A percentile compares a stretch with the other conserved stretches of the same genome.
These are phyloP conservation scores for Fonsecaea pugnacius DNA, from an alignment of 2,329 filamentous ascomycete species.

Conservation along the genomic window DNA sequence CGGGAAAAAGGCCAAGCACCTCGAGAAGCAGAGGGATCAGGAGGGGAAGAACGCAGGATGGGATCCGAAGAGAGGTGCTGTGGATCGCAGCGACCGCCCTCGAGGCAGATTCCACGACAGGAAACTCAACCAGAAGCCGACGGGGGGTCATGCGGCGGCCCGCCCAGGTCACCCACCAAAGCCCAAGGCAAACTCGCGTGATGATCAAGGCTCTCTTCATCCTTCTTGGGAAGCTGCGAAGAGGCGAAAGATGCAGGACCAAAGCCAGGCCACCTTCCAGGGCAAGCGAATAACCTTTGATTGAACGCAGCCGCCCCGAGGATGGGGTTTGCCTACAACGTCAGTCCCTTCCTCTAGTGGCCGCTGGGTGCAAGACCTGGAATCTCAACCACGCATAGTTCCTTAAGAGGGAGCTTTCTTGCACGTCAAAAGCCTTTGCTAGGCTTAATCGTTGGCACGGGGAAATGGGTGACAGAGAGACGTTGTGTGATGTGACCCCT, in stretches of 20 bases:
- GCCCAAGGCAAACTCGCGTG: slow-evolving; percentile 21
- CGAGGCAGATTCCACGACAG: slow-evolving; percentile 20
- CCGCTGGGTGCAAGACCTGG: neutral
- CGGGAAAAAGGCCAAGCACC: slow-evolving; percentile 62
- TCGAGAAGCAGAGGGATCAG: slow-evolving; percentile 50
- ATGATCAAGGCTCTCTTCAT: slow-evolving; percentile 61
- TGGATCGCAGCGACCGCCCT: slow-evolving; percentile 27
- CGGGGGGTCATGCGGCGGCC: slow-evolving; percentile 27
- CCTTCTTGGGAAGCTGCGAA: slow-evolving; percentile 69
- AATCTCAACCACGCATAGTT: neutral
- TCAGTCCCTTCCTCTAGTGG: neutral
- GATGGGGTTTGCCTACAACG: neutral
- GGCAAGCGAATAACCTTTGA: slow-evolving; percentile 67
- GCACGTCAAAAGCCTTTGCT: no score
- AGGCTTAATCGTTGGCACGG: no score
- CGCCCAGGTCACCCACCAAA: slow-evolving; percentile 9
- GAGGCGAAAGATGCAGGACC: slow-evolving; percentile 59
- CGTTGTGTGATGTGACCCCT: no score
- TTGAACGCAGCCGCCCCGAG: slow-evolving; percentile 3
- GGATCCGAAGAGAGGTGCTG: slow-evolving; percentile 64
- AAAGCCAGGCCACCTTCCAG: slow-evolving; percentile 54
- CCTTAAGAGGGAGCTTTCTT: neutral
- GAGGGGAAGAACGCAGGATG: slow-evolving; percentile 57
- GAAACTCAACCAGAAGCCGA: slow-evolving; percentile 33
- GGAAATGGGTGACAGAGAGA: no score